Base-by-base conservation (phyloP, 768 basidiomycete genomes). In the Calocybe gangraenosa region DNA sequence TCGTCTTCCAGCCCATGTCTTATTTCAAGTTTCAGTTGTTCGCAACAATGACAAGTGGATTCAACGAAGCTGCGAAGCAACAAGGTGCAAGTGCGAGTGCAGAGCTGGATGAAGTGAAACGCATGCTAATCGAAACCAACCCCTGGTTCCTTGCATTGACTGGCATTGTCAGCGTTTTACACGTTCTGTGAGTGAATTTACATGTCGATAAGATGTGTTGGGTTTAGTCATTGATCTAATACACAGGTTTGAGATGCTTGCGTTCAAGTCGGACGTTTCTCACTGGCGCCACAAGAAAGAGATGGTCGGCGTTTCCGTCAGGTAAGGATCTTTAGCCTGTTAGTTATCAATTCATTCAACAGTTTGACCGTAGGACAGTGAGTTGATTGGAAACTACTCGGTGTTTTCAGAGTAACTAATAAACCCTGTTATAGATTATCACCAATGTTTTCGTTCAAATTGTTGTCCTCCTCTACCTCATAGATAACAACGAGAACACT, bases 221-320 rank as follows among this genome's bases (percentile, higher is more conserved):
- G 37, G 20, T 46, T 30, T 19, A 55, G 41, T 3, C 7, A 11
- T 35, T 28, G 25, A 28, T 28, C 11, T 11, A n/a, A 22, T 9
- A 40, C 9, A 6, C 57, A 92, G 90, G 19, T 95, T 96, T 61
- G 92, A 95, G 68, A 88, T 96, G 80, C 70, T 96, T 46, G 95
- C 95, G 11, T 97, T 98, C 79, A 90, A 88, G 60, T 86, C 81
- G 20, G 95, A 98, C 58, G 90, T 98, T 34, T 82, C 86, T 21
- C 95, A 98, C 62, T 97, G 94, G 94, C 75, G 92, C 32, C 82
- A 92, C 58, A 94, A 83, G 70, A 85, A 93, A 56, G 93, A 98
- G 62, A 81, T 98, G 65, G 87, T 88, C 48, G 96, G 96, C 10
- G 94, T 99, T 11, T 95, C 92, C 42, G 78, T 99, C 52, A 81